Evolutionary conservation across 495 filamentous ascomycete species (phyloP), one percentile per base, ranked within the genome.

Genomic region (Daldinia loculata): DNA sequence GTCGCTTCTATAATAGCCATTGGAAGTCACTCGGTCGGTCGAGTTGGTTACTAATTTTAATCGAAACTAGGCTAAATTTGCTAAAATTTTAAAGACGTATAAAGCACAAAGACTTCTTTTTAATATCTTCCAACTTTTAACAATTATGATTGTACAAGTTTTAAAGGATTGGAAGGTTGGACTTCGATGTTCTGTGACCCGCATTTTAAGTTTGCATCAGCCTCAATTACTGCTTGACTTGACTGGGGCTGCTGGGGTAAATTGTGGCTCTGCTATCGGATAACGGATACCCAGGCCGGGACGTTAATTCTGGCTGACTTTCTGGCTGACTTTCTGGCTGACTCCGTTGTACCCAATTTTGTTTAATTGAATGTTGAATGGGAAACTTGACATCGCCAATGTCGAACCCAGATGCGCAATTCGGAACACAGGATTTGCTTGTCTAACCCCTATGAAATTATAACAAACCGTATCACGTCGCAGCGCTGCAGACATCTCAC

Each of bases 181-280:
- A 12, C 32, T 36, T 36, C 1, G 32, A 12, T 36, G 32, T 36
- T 36, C 3, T 3, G 3, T 36, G 12, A 36, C 34, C 34, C 34
- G 12, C 34, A 48, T 22, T 48, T 45, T 15, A 59, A n/a, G 55
- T 38, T 43, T 43, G 24, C 36, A 59, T 43, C 56, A 59, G 56
- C 56, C 56, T 17, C 39, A 61, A 38, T 22, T 29, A 39, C 56
- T 11, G 30, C 30, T 34, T 43, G n/a, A 32, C 17, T 52, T 24
- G 41, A 53, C 6, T 27, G 19, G 36, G 48, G 6, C n/a, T 14
- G 17, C 11, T 41, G 38, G 26, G 27, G 51, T 30, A 15, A 43
- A 69, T 52, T 62, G 66, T 63, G 53, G 52, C 58, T 69, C 30
- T 34, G 53, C 53, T 56, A 56, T 56, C 53, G 29, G 53, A 56